These are phyloP conservation scores for Botrytis medusae DNA, from an alignment of 2,329 filamentous ascomycete species.

Conservation along the genomic window DNA sequence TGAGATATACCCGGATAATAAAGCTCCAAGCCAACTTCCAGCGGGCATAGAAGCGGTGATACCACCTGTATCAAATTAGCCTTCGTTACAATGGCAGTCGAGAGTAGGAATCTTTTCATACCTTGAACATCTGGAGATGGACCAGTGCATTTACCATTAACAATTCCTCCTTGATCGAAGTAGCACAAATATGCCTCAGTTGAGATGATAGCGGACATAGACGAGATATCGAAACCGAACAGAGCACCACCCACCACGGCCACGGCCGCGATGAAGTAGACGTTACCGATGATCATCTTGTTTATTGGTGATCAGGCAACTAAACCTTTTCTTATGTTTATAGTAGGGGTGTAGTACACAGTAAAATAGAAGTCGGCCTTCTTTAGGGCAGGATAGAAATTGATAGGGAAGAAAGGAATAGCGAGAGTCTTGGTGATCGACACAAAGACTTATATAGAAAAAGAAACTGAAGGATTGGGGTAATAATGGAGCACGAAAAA, in stretches of 20 bases:
- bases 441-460: conserved; percentile 18
- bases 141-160: conserved; percentile 51
- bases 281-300: conserved; percentile 35
- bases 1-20: conserved; percentile 58
- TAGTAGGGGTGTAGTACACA: not conserved
- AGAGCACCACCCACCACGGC: conserved; percentile 39
- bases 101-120: conserved; percentile 37
- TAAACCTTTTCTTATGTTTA: conserved; percentile 12
- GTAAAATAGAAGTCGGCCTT: not conserved
- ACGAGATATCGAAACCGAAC: conserved; percentile 54
- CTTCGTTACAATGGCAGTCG: conserved; percentile 45
- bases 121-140: conserved; percentile 44
- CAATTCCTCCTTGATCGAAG: conserved; percentile 45
- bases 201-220: conserved; percentile 58
- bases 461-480: not conserved
- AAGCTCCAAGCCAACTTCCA: conserved; percentile 66
- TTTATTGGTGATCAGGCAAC: conserved; percentile 4
- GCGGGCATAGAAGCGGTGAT: conserved; percentile 71
- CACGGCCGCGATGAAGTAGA: conserved; percentile 39
- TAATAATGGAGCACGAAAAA: conserved; percentile 15
- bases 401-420: not conserved
- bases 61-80: conserved; percentile 53
- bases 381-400: not conserved
- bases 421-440: not conserved
- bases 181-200: conserved; percentile 51